Conservation (phyloP, 1,284 basidiomycete genomes). For the Sanguinoderma infundibulare region DNA sequence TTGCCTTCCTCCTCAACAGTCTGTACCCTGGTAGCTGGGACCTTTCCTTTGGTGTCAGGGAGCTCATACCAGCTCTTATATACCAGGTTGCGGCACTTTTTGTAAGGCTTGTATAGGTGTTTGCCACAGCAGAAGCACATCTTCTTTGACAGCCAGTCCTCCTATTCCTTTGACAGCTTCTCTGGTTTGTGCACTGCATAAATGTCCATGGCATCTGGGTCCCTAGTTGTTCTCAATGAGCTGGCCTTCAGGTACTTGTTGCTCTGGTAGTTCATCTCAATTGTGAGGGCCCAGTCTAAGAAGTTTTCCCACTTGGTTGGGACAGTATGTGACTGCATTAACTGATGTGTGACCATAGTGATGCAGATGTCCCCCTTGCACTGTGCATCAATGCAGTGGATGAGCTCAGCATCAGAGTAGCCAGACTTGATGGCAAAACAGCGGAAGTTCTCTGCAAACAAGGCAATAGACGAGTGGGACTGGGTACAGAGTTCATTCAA, state of each 20-base stretch:
- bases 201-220: not conserved
- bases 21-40: slow-evolving; percentile 42
- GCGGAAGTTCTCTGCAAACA: not conserved
- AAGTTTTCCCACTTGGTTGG: not conserved
- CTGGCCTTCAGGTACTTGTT: too few species aligned
- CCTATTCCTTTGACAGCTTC: not conserved
- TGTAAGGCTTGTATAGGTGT: not conserved
- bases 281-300: not conserved
- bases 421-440: not conserved
- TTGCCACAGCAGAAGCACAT: not conserved
- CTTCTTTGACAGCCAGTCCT: not conserved
- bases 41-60: slow-evolving; percentile 23
- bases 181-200: not conserved
- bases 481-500: not conserved
- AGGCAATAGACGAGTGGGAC: not conserved
- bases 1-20: slow-evolving; percentile 25
- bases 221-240: not conserved
- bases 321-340: not conserved
- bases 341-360: not conserved
- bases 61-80: not conserved
- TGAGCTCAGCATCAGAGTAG: not conserved
- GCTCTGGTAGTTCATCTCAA: not conserved
- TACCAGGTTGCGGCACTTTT: not conserved
- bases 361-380: not conserved
- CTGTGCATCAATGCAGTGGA: not conserved